phyloP scores from a whole-genome alignment of 208 protist genomes.

The Acanthamoeba culbertsoni region DNA sequence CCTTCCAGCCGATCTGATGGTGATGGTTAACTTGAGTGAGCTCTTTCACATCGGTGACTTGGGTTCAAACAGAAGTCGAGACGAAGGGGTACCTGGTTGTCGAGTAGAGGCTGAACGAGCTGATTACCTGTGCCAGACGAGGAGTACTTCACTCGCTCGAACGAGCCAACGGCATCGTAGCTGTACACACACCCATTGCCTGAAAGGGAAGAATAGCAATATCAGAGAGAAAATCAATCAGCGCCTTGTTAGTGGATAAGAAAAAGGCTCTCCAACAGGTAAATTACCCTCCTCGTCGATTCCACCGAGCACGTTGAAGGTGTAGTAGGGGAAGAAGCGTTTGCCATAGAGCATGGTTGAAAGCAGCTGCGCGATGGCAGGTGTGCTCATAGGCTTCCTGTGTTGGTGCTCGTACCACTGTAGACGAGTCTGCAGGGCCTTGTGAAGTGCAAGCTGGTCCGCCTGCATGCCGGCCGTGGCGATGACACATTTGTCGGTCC shows the following conservation, averaged over 20 bases:
- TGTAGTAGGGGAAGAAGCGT: slow-evolving; percentile 99
- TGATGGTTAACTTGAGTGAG: background rate
- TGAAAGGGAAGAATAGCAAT: background rate
- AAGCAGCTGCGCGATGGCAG: slow-evolving; percentile 95
- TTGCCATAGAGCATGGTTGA: slow-evolving; percentile 96
- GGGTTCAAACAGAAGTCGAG: no score
- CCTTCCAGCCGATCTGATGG: slow-evolving; percentile 37
- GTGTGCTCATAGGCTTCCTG: slow-evolving; percentile 90
- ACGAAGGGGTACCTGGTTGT: slow-evolving; percentile 90
- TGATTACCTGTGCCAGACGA: slow-evolving; percentile 90
- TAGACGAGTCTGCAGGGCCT: slow-evolving; percentile 90
- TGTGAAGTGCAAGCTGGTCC: slow-evolving; percentile 94
- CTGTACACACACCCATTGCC: slow-evolving; percentile 94
- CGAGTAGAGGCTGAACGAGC: slow-evolving; percentile 97
- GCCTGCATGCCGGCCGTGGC: slow-evolving; percentile 96
- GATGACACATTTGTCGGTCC: slow-evolving; percentile 90
- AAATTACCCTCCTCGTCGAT: slow-evolving; percentile 91
- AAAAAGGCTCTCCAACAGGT: no score
- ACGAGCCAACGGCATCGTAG: slow-evolving; percentile 98
- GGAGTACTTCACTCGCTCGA: slow-evolving; percentile 92
- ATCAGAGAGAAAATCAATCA: slow-evolving; percentile 23
- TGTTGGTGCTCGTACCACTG: slow-evolving; percentile 93
- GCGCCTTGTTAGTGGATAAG: background rate
- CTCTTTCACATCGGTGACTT: slow-evolving; percentile 68
- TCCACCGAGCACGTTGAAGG: slow-evolving; percentile 98